Evolutionary conservation across 78 protist genomes (phyloP), one percentile per base, ranked within the genome.

Genomic region (Chrysochromulina tobinii): DNA sequence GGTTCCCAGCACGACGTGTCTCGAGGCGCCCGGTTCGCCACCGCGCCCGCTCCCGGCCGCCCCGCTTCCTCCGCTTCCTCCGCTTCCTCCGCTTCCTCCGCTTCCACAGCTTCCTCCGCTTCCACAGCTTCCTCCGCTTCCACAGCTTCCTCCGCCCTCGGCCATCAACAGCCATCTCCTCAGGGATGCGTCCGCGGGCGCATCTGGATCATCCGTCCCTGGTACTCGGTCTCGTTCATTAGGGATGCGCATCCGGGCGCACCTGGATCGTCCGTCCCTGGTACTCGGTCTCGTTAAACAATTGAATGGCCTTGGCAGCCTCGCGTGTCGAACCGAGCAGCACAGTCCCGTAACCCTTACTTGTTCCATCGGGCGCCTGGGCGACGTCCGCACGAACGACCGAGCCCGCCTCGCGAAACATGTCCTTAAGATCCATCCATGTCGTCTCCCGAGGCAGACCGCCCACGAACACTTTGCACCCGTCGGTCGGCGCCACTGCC

Each of bases 231-330:
- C 79, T 69, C 79, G 15, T 69, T 23, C 2, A 69, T 38, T 38
- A 38, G 38, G 38, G 38, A 38, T 38, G 38, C 64, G 64, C 64
- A 59, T 69, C 79, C 23, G 79, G 79, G 51, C 53, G 3, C 55
- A 69, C 79, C 53, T 23, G 12, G 51, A 69, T 23, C 12, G 51
- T 27, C 51, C 79, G 79, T 2, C 79, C 79, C 0, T 69, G 38
- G 51, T 14, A 69, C 51, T 69, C 79, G 79, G n/a, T 69, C 79
- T 69, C 79, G 15, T 69, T 23, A 51, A 69, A 69, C n/a, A 69
- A n/a, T n/a, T 69, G 79, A 51, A 69, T 69, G 15, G 79, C 79
- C 79, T 69, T 69, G 27, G 79, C 79, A 11, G 79, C 79, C 27
- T 69, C 79, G 18, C 53, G 51, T 7, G 79, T 23, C 79, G 79